Conservation (phyloP, 129 eudicot species). For the Chrysanthemum lavandulifolium region DNA sequence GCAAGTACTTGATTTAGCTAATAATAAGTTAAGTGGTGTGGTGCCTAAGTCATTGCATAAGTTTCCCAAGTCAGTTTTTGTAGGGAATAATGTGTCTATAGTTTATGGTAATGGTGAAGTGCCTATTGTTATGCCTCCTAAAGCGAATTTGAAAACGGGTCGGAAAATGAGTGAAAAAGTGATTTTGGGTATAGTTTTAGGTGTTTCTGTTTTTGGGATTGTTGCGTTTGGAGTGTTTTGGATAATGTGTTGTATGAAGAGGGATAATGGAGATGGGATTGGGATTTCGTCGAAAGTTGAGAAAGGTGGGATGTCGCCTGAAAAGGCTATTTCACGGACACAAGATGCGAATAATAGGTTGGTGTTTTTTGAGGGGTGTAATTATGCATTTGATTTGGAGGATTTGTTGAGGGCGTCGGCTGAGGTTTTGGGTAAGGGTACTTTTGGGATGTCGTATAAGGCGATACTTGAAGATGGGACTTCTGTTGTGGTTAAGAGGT, state of each 20-base stretch:
- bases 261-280: conserved; percentile 35
- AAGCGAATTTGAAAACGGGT: conserved; percentile 23
- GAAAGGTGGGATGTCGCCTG: conserved; percentile 82
- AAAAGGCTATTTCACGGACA: conserved; percentile 70
- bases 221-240: conserved; percentile 52
- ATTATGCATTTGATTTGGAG: conserved; percentile 91
- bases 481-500: conserved; percentile 91
- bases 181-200: conserved; percentile 58
- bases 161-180: conserved; percentile 57
- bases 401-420: conserved; percentile 96
- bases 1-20: conserved; percentile 58
- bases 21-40: conserved; percentile 57
- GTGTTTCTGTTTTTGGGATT: conserved; percentile 52
- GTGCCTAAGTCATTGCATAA: conserved; percentile 70
- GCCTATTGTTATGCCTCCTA: conserved; percentile 52
- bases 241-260: conserved; percentile 58
- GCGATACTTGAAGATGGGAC: conserved; percentile 91
- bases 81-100: conserved; percentile 55
- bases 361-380: conserved; percentile 92
- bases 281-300: conserved; percentile 59
- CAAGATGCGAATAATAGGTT: conserved; percentile 78
- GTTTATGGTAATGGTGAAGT: conserved; percentile 35
- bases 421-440: conserved; percentile 93
- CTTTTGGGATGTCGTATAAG: conserved; percentile 90
- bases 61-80: conserved; percentile 72